phyloP scores from a whole-genome alignment of 116 monocot genomes.

The Phalaenopsis hybrid region DNA sequence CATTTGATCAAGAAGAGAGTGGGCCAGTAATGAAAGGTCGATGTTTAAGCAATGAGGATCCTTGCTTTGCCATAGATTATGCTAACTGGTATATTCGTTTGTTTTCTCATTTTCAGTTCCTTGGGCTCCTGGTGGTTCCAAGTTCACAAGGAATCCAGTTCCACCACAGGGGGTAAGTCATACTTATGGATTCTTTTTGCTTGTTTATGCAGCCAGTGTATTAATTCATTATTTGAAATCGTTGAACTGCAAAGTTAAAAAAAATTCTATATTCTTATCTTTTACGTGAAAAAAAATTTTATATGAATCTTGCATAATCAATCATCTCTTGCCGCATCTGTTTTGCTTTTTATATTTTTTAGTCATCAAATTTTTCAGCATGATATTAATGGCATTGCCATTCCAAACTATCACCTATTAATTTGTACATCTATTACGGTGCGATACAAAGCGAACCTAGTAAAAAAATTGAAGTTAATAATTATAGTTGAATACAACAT shows the following conservation, averaged over 20 bases:
- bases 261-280: background rate
- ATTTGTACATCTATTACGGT: no score
- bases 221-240: background rate
- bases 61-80: background rate
- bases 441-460: no score
- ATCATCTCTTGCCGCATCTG: background rate
- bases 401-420: background rate
- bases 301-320: background rate
- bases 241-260: background rate
- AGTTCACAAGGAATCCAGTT: slow-evolving; percentile 78
- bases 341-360: background rate
- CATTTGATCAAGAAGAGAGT: background rate
- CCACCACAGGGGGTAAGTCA: slow-evolving; percentile 76
- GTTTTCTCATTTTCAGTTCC: slow-evolving; percentile 52
- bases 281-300: background rate
- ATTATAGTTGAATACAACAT: no score
- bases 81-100: slow-evolving; percentile 4
- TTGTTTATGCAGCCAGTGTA: background rate
- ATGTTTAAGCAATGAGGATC: background rate
- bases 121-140: slow-evolving; percentile 90
- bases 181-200: slow-evolving; percentile 7
- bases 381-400: background rate
- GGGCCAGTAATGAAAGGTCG: background rate
- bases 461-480: no score
- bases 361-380: background rate